Percentiles rank a stretch among this genome's conserved stretches.
These are phyloP conservation scores for Zarea fungicola DNA, from an alignment of 2,329 filamentous ascomycete genomes.

Conservation along the genomic window DNA sequence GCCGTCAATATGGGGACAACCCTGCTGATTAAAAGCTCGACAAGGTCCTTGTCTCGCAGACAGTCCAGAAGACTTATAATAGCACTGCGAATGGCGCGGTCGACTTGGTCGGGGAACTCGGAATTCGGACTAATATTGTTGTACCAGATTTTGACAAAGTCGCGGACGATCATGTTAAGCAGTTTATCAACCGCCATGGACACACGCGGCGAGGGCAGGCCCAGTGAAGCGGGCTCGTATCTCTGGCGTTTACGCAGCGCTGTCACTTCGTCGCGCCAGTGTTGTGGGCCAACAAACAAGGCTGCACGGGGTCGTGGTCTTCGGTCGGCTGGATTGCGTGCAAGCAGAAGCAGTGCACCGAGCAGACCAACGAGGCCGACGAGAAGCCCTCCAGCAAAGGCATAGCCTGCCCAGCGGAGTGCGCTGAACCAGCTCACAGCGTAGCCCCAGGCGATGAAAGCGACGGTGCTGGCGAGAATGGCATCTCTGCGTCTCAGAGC, in stretches of 20 bases:
- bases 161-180: conserved; percentile 68
- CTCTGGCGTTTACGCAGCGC: conserved; percentile 59
- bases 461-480: conserved; percentile 60
- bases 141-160: conserved; percentile 90
- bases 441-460: conserved; percentile 84
- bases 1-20: conserved; percentile 83
- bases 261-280: conserved; percentile 67
- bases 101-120: conserved; percentile 80
- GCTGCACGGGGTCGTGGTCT: conserved; percentile 38
- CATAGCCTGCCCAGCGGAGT: conserved; percentile 79
- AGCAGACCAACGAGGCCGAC: conserved; percentile 45
- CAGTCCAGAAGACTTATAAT: conserved; percentile 67
- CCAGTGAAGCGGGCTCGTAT: conserved; percentile 66
- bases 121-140: conserved; percentile 74
- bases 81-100: conserved; percentile 69
- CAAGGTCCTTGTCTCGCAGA: conserved; percentile 71
- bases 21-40: conserved; percentile 74
- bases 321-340: conserved; percentile 42
- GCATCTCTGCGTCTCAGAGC: conserved; percentile 70
- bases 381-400: conserved; percentile 67
- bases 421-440: conserved; percentile 76
- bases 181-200: conserved; percentile 76
- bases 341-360: conserved; percentile 47
- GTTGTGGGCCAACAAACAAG: conserved; percentile 55
- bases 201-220: conserved; percentile 69